A percentile compares a stretch with the other conserved stretches of the same genome.
These are phyloP conservation scores for Umbelopsis sp. DNA, from an alignment of 371 early-diverging fungal species.

Conservation along the genomic window DNA sequence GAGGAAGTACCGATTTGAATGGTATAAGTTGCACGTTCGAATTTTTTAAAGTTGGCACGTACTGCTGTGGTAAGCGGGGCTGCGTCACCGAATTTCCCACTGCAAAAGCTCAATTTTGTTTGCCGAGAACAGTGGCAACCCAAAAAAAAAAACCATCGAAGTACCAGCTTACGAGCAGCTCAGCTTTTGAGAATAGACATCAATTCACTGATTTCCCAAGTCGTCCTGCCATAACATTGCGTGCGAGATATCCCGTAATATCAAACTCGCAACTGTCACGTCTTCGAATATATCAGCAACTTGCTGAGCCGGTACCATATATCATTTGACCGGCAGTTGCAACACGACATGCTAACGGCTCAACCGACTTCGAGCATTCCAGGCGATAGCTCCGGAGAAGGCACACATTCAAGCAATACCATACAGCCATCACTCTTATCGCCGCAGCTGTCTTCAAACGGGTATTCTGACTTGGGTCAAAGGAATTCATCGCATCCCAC, in stretches of 20 bases:
- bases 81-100: slow-evolving; percentile 16
- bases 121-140: no score
- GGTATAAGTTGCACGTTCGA: not conserved
- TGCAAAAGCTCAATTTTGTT: not conserved
- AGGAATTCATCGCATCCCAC: not conserved
- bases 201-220: not conserved
- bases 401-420: not conserved
- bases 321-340: not conserved
- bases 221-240: not conserved
- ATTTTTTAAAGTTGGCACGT: not conserved
- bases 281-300: no score
- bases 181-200: not conserved
- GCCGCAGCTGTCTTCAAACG: not conserved
- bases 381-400: not conserved
- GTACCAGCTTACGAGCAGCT: no score
- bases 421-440: not conserved
- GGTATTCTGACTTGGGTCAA: not conserved
- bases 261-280: no score
- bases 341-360: slow-evolving; percentile 1
- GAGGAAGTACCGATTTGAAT: not conserved
- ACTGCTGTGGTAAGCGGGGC: not conserved
- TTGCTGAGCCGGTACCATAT: no score
- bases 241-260: no score
- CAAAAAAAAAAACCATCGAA: no score
- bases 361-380: slow-evolving; percentile 10